phyloP scores from a whole-genome alignment of 306 rosid genomes.

The Nissolia schottii region DNA sequence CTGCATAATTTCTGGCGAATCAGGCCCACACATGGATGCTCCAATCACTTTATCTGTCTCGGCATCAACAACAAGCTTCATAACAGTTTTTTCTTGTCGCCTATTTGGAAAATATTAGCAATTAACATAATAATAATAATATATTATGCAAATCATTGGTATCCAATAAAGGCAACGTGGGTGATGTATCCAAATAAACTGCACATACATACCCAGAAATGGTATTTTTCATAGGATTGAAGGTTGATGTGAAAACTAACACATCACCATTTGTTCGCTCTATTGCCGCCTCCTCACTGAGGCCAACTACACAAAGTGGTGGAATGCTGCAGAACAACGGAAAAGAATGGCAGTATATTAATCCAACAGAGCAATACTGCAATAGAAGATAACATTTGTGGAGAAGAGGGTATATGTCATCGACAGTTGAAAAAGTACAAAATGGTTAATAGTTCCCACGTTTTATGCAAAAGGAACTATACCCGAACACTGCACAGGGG shows the following conservation, averaged over 20 bases:
- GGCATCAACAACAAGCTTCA: constrained; percentile 93
- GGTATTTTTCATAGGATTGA: constrained; percentile 95
- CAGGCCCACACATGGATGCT: constrained; percentile 95
- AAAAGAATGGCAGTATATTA: constrained; percentile 17
- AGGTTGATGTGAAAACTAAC: constrained; percentile 72
- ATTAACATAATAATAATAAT: neutral
- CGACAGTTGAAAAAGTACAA: neutral
- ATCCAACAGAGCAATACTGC: neutral
- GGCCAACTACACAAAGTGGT: constrained; percentile 90
- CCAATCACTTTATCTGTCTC: constrained; percentile 84
- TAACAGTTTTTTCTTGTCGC: constrained; percentile 90
- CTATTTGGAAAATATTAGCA: constrained; percentile 36
- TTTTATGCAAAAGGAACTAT: neutral
- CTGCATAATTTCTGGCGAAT: constrained; percentile 94
- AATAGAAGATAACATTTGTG: neutral
- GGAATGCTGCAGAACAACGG: constrained; percentile 71
- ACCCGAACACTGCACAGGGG: constrained; percentile 52
- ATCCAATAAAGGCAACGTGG: constrained; percentile 8
- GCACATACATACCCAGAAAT: constrained; percentile 81
- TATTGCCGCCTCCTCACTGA: constrained; percentile 88
- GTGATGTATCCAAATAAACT: constrained; percentile 20
- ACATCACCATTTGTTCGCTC: constrained; percentile 72
- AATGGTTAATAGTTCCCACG: neutral
- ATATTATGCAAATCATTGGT: neutral
- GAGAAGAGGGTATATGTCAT: neutral